Evolutionary conservation across 2,329 filamentous ascomycete species (phyloP).

Genomic region (Monosporascus sp.): DNA sequence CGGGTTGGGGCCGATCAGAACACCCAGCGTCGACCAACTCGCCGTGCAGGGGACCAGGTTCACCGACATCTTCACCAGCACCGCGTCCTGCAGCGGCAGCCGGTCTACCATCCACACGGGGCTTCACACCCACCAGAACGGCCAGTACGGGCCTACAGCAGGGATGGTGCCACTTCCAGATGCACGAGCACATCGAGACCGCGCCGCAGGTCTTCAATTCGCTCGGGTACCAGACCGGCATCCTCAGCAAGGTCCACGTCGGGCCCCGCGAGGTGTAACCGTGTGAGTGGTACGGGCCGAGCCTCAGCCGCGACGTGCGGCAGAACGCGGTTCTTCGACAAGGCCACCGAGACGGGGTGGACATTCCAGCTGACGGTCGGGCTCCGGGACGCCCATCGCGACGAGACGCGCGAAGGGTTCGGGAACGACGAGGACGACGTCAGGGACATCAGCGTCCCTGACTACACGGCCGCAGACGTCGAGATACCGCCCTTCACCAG

Average conservation of each 20-base stretch:
- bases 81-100: constrained; percentile 43
- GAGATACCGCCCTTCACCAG: constrained; percentile 36
- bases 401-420: constrained; percentile 35
- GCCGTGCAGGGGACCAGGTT: constrained; percentile 33
- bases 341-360: constrained; percentile 22
- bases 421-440: constrained; percentile 34
- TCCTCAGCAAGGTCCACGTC: constrained; percentile 46
- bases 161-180: constrained; percentile 42
- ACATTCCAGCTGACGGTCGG: constrained; percentile 43
- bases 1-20: constrained; percentile 23
- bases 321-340: constrained; percentile 30
- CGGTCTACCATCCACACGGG: constrained; percentile 45
- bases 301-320: constrained; percentile 38
- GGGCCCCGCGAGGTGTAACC: constrained; percentile 35
- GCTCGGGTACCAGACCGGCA: constrained; percentile 31
- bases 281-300: constrained; percentile 37
- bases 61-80: constrained; percentile 37
- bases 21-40: constrained; percentile 37
- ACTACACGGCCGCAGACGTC: constrained; percentile 29
- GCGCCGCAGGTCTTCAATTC: constrained; percentile 33
- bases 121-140: constrained; percentile 43
- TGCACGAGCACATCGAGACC: constrained; percentile 38
- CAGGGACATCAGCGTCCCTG: constrained; percentile 14
- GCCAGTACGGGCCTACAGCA: constrained; percentile 10
- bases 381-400: constrained; percentile 42